Conservation (phyloP, 2,329 filamentous ascomycete genomes). For the Alternaria alternata region DNA sequence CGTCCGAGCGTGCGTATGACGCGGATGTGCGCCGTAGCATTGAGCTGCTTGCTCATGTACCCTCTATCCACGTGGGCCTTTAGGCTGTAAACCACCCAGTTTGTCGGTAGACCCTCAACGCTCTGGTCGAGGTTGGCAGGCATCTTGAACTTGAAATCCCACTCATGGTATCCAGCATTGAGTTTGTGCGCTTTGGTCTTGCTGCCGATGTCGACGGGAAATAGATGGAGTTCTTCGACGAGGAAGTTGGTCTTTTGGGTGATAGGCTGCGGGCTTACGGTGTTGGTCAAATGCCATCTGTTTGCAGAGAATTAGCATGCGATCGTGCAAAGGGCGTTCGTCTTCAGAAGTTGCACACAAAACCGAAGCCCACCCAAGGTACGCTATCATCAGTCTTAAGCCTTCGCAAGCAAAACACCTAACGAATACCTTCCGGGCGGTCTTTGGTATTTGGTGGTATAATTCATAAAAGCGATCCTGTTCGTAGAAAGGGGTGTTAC, state of each 20-base stretch:
- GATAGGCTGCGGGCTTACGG: constrained; percentile 53
- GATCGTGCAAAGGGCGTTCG: background rate
- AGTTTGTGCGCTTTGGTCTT: constrained; percentile 57
- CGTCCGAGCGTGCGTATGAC: constrained; percentile 59
- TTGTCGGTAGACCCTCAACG: constrained; percentile 86
- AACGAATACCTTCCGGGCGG: background rate
- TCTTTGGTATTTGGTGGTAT: background rate
- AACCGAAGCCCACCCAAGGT: background rate
- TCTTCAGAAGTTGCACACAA: background rate
- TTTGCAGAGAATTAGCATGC: constrained; percentile 22
- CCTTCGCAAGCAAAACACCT: background rate
- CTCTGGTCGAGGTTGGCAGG: constrained; percentile 73
- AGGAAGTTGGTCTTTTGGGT: constrained; percentile 58
- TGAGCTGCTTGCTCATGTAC: constrained; percentile 87
- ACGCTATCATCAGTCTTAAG: background rate
- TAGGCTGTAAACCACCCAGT: constrained; percentile 87
- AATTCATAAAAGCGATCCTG: background rate
- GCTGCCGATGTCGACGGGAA: constrained; percentile 51
- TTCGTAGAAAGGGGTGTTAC: constrained; percentile 9
- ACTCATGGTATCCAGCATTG: constrained; percentile 59
- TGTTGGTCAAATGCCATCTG: constrained; percentile 50
- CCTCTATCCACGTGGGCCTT: constrained; percentile 89
- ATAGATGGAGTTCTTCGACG: constrained; percentile 55
- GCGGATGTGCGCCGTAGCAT: constrained; percentile 72
- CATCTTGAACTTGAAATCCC: constrained; percentile 60